Evolutionary conservation across 2,329 filamentous ascomycete species (phyloP).

Genomic region (Dactylonectria macrodidyma): DNA sequence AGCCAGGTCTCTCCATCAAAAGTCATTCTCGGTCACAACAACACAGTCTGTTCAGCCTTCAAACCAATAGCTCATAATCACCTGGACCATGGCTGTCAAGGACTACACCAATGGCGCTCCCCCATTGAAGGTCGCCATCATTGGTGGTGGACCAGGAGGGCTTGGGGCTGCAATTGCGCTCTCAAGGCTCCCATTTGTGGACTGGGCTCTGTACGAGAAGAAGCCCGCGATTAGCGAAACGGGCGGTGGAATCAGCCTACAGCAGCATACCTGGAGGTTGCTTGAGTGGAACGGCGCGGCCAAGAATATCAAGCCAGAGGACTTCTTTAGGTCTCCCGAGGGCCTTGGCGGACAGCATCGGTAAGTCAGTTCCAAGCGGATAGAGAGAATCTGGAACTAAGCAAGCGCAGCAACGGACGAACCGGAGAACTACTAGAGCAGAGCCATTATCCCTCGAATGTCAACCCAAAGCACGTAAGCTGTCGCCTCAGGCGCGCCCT

Average conservation of each 20-base stretch:
- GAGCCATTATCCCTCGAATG: slow-evolving; percentile 39
- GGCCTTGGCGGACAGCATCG: slow-evolving; percentile 45
- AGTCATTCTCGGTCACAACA: not conserved
- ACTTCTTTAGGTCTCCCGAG: slow-evolving; percentile 49
- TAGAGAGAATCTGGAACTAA: not conserved
- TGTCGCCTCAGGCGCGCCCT: slow-evolving; percentile 53
- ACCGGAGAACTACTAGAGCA: slow-evolving; percentile 49
- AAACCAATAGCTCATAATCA: slow-evolving; percentile 2
- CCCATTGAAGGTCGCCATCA: slow-evolving; percentile 43
- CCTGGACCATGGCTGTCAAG: slow-evolving; percentile 36
- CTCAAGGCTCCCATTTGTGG: slow-evolving; percentile 47
- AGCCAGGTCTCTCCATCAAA: not conserved
- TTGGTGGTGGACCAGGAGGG: slow-evolving; percentile 49
- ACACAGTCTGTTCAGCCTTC: not conserved
- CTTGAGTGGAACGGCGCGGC: slow-evolving; percentile 52
- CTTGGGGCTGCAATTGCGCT: slow-evolving; percentile 53
- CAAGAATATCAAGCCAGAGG: slow-evolving; percentile 49
- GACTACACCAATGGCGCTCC: slow-evolving; percentile 32
- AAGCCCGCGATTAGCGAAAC: slow-evolving; percentile 55
- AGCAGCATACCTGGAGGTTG: slow-evolving; percentile 54
- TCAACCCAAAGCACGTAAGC: slow-evolving; percentile 45
- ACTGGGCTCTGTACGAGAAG: slow-evolving; percentile 55
- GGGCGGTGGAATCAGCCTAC: slow-evolving; percentile 55
- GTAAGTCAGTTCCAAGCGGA: slow-evolving; percentile 18
- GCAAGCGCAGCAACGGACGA: slow-evolving; percentile 48